A percentile compares a stretch with the other conserved stretches of the same genome.
These are phyloP conservation scores for Aspergillus calidoustus DNA, from an alignment of 2,329 filamentous ascomycete genomes.

Conservation along the genomic window DNA sequence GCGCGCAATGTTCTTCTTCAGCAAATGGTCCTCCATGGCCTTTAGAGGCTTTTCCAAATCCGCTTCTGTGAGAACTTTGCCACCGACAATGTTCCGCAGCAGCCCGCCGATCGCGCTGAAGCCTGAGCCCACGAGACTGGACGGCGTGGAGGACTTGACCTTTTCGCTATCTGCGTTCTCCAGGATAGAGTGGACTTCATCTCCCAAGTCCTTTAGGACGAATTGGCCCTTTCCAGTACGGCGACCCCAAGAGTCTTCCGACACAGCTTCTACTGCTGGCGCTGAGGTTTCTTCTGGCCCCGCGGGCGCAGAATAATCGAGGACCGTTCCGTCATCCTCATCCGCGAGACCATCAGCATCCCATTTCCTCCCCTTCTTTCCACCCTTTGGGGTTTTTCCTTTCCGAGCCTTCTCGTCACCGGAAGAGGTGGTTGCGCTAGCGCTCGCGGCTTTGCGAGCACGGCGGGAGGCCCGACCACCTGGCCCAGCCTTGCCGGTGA, in stretches of 20 bases:
- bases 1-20: constrained; percentile 94
- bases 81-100: constrained; percentile 93
- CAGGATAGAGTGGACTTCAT: constrained; percentile 90
- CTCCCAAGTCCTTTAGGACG: constrained; percentile 87
- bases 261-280: constrained; percentile 72
- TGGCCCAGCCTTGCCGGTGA: constrained; percentile 76
- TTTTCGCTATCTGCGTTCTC: constrained; percentile 74
- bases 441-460: constrained; percentile 70
- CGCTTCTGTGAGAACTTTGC: constrained; percentile 85
- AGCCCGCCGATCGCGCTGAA: constrained; percentile 83
- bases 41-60: constrained; percentile 92
- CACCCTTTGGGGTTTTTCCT: constrained; percentile 54
- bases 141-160: constrained; percentile 50
- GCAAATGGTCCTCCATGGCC: constrained; percentile 91
- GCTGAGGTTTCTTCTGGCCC: constrained; percentile 59
- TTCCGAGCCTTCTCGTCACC: constrained; percentile 79
- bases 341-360: constrained; percentile 85
- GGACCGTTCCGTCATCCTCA: constrained; percentile 76
- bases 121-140: constrained; percentile 76
- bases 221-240: constrained; percentile 89
- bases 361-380: constrained; percentile 91
- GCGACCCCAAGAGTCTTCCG: constrained; percentile 81
- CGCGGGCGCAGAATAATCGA: constrained; percentile 84
- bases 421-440: constrained; percentile 64
- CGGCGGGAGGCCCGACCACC: constrained; percentile 78